Conservation (phyloP, 768 basidiomycete genomes). For the Lyophyllum decastes region DNA sequence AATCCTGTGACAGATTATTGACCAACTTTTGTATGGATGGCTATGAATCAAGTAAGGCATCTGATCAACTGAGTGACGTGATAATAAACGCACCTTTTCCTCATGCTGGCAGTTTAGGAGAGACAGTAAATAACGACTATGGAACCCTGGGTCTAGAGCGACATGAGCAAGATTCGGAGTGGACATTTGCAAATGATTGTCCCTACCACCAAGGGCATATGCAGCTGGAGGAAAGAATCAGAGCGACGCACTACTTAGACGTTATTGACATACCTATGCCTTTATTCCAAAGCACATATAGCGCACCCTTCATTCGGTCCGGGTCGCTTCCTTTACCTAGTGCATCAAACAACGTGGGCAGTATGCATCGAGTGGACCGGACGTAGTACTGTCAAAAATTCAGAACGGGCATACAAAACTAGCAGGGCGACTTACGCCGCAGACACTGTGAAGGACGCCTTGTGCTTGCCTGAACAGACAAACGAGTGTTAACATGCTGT, state of each 20-base stretch:
- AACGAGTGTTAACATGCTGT: slow-evolving; percentile 1
- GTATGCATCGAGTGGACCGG: slow-evolving; percentile 66
- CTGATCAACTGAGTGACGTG: background rate
- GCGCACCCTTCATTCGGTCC: slow-evolving; percentile 93
- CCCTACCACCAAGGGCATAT: slow-evolving; percentile 68
- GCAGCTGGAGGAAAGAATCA: slow-evolving; percentile 42
- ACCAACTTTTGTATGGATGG: slow-evolving; percentile 79
- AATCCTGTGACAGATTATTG: slow-evolving; percentile 61
- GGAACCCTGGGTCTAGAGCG: slow-evolving; percentile 53
- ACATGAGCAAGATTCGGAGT: slow-evolving; percentile 4
- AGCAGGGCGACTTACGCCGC: slow-evolving; percentile 48
- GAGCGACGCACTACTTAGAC: slow-evolving; percentile 1
- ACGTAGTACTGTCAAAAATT: slow-evolving; percentile 56
- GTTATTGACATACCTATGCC: slow-evolving; percentile 50
- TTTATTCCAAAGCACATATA: slow-evolving; percentile 79
- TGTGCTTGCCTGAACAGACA: slow-evolving; percentile 63
- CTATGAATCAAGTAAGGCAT: slow-evolving; percentile 32
- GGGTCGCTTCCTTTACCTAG: slow-evolving; percentile 78
- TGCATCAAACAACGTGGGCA: slow-evolving; percentile 62
- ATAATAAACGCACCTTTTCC: slow-evolving; percentile 62
- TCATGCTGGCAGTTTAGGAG: slow-evolving; percentile 80
- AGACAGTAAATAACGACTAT: slow-evolving; percentile 58
- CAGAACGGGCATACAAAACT: background rate
- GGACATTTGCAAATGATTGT: background rate
- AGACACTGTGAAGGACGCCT: slow-evolving; percentile 60